These are phyloP conservation scores for Celoporthe dispersa DNA, from an alignment of 2,329 filamentous ascomycete species.

Conservation along the genomic window DNA sequence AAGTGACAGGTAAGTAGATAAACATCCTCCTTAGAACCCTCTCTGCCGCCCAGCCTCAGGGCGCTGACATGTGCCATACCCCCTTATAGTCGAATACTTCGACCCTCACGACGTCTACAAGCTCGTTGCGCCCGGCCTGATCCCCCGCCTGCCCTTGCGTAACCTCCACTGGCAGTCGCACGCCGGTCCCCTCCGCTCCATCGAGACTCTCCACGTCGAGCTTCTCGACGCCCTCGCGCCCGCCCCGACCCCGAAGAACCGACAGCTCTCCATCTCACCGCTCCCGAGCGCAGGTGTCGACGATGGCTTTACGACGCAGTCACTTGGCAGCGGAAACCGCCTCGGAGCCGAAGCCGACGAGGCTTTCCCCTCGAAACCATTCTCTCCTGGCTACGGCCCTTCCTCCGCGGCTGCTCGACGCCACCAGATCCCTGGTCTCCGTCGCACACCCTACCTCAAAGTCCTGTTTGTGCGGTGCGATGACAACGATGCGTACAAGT, in stretches of 20 bases:
- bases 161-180: conserved; percentile 98
- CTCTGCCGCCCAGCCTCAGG: conserved; percentile 24
- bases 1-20: conserved; percentile 68
- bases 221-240: conserved; percentile 65
- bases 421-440: conserved; percentile 93
- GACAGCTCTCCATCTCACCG: conserved; percentile 22
- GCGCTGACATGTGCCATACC: conserved; percentile 18
- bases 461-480: conserved; percentile 89
- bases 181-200: conserved; percentile 86
- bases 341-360: conserved; percentile 21
- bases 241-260: conserved; percentile 34
- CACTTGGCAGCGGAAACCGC: conserved; percentile 46
- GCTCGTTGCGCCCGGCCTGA: conserved; percentile 76
- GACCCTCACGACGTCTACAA: conserved; percentile 90
- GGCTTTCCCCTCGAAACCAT: conserved; percentile 24
- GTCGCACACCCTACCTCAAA: conserved; percentile 92
- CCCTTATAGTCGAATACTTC: conserved; percentile 83
- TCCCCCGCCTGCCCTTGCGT: conserved; percentile 79
- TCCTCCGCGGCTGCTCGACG: conserved; percentile 55
- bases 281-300: conserved; percentile 44
- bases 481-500: conserved; percentile 93
- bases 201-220: conserved; percentile 89
- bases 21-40: not conserved
- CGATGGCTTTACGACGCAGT: conserved; percentile 66
- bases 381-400: conserved; percentile 26